Conservation (phyloP, 1,284 basidiomycete genomes). For the Cryptococcus neoformans region DNA sequence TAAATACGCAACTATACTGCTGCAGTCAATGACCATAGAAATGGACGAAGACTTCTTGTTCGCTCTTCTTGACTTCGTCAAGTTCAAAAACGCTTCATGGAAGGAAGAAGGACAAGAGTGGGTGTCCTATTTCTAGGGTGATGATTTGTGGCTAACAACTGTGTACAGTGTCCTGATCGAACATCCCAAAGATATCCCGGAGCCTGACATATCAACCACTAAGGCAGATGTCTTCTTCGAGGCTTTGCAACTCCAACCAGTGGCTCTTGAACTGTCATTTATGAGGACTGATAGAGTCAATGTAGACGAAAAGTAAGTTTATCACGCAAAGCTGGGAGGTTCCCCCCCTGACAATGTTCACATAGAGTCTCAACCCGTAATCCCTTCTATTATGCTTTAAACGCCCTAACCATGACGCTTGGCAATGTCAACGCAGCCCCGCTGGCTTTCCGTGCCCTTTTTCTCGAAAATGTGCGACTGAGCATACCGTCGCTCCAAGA, state of each 20-base stretch:
- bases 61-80: conserved; percentile 85
- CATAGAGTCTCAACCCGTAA: conserved; percentile 67
- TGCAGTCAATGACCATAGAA: conserved; percentile 94
- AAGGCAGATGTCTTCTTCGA: conserved; percentile 93
- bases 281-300: conserved; percentile 94
- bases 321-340: background rate
- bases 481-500: conserved; percentile 78
- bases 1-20: conserved; percentile 92
- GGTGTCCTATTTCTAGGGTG: conserved; percentile 31
- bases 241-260: conserved; percentile 93
- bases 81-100: conserved; percentile 88
- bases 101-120: conserved; percentile 72
- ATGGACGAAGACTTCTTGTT: conserved; percentile 97
- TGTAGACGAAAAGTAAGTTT: conserved; percentile 80
- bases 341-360: conserved; percentile 50
- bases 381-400: conserved; percentile 88
- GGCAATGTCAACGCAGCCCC: conserved; percentile 98
- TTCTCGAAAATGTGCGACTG: conserved; percentile 91
- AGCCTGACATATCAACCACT: conserved; percentile 63
- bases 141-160: conserved; percentile 8
- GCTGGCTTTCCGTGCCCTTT: conserved; percentile 91
- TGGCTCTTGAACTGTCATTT: conserved; percentile 90
- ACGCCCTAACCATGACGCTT: conserved; percentile 94
- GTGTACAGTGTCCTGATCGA: conserved; percentile 67
- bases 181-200: conserved; percentile 70